Base-by-base conservation (phyloP, 306 rosid genomes). In the Albizia julibrissin region DNA sequence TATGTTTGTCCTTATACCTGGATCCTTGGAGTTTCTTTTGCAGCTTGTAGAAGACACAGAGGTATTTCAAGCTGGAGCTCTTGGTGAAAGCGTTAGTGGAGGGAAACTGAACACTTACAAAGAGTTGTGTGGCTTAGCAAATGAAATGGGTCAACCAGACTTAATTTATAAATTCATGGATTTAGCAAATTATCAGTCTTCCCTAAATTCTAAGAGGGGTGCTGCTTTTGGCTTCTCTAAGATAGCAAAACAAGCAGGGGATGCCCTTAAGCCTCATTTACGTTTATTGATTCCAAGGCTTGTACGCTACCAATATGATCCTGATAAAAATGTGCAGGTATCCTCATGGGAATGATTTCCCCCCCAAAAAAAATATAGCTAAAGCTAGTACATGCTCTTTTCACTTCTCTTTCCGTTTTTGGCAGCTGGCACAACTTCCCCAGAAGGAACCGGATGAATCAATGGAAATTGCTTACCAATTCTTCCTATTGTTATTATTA, bases 61-160 rank as follows among this genome's bases (percentile, higher is more conserved):
- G 90, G 98, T 95, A 73, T 95, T 95, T 89, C 94, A 88, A 87
- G 99, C 87, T 78, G 98, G 98, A 81, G 74, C 97, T 79, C 93
- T 95, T 54, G 98, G 95, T 72, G 95, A 91, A 89, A 90, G 92
- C 33, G 84, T 46, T 21, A 86, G 84, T 82, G 98, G 99, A 49
- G 99, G 99, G 83, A 95, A 95, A 79, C 86, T 95, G 71, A 93
- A 90, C 86, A 95, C 98, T 56, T 95, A 95, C 87, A 95, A 93
- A 87, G 99, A 95, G 84, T 91, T 95, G 73, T 95, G 98, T 90
- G 94, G 88, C 81, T 91, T 95, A 72, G 99, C 99, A 24, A 95
- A 90, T 87, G 99, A 95, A 87, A 95, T 95, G 99, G 99, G 98
- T 44, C 98, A 93, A 78, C 99, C 99, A 6, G 99, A 95, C 87